Base-by-base conservation (phyloP, 495 filamentous ascomycete genomes). In the Trichoderma reesei region DNA sequence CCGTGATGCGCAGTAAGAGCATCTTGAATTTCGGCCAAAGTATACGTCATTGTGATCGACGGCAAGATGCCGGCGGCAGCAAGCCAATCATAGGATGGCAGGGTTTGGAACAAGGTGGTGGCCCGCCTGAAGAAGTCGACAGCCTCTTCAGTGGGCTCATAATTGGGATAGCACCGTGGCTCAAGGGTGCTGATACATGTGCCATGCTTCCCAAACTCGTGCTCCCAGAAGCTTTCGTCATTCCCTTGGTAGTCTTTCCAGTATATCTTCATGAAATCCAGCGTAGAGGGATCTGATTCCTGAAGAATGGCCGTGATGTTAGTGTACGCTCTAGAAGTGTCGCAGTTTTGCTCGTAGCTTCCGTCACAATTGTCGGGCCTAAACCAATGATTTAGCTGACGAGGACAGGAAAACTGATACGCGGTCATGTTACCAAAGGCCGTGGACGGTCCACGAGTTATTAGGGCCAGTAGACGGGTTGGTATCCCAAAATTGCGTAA, bases 141-240 rank as follows among this genome's bases (percentile, higher is more conserved):
- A 3, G 83, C 78, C 65, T 86, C 84, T 42, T 81, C 76, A 36
- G 76, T 77, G 3, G 76, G 62, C 31, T 79, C 72, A 68, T 92
- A 92, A 44, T 66, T 44, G 56, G 66, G 41, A 71, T 92, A 95
- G 75, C 90, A 95, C 36, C 74, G 72, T 0, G 90, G 82, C 16
- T 86, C 77, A 1, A 94, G 76, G 1, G 85, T 88, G 63, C 76
- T 80, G 63, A 88, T 78, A 71, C 86, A 88, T 1, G 85, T 87
- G 36, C 83, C 90, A 67, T 95, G 90, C 69, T 92, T 94, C 64
- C 78, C 81, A 86, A 87, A 95, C 69, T 94, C 90, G 67, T 95
- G 90, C 70, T 88, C 76, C 90, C 89, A 93, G 66, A 94, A 81
- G 14, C 75, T 72, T 64, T 85, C 82, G 61, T 86, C 85, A 51